Base-by-base conservation (phyloP, 768 basidiomycete species). In the Amanita molliuscula region DNA sequence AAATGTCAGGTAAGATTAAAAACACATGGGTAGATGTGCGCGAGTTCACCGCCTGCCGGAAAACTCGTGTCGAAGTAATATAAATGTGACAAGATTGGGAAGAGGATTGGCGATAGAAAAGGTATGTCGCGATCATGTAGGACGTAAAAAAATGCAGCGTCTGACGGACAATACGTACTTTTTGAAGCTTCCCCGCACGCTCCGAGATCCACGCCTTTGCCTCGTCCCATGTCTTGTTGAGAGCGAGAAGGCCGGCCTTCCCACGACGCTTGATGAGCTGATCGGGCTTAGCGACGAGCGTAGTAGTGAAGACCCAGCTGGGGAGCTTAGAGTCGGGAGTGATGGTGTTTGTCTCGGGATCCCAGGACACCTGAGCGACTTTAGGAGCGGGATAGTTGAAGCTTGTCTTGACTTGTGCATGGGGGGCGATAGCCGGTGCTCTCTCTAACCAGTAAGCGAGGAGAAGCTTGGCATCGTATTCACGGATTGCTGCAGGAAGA, bases 231-330 rank as follows among this genome's bases (percentile, higher is more conserved):
- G 76, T 74, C 72, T 94, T 94, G 82, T 98, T 97, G 57, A 99
- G 77, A 31, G 83, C 82, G 55, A 99, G 80, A 11, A 99, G 78
- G 56, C 96, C 96, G 18, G 92, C 92, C 78, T 99, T 99, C 61
- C 96, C 96, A 54, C 96, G 88, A 56, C 96, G 88, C 76, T 98
- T 99, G 81, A 98, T 98, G 68, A 98, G 85, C 72, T 96, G 93
- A 72, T 95, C 93, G 21, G 93, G 93, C 73, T 96, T 96, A 15
- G 83, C 93, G 61, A 96, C 93, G 65, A 95, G 88, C 75, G 90
- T 89, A 57, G 71, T 80, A 57, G 75, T 79, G 71, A 80, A 82
- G 31, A 93, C 85, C 90, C 89, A 93, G 59, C 75, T 67, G 13
- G 88, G 88, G 26, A 92, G 66, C 60, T 73, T 67, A 21, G 66